Percentiles rank a stretch among this genome's conserved stretches.
Evolutionary conservation across 1,139 yeast species (phyloP).

Genomic region (Suhomyces ambrosiae): DNA sequence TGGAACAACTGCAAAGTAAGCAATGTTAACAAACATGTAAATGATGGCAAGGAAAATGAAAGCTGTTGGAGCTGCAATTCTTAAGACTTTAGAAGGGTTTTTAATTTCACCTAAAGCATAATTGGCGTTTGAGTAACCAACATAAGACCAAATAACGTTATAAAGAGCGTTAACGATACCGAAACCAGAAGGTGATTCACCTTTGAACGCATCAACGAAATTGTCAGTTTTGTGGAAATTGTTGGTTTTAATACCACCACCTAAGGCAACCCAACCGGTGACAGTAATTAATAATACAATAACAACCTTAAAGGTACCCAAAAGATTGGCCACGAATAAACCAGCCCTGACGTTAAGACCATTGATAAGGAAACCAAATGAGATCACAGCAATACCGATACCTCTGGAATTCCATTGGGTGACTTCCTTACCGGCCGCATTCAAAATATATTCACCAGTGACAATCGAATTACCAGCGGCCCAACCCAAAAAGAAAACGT

Average conservation of each 20-base stretch:
- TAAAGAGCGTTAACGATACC: conserved; percentile 78
- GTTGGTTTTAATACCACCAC: conserved; percentile 61
- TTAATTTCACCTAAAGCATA: conserved; percentile 81
- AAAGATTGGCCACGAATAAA: conserved; percentile 62
- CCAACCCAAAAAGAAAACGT: conserved; percentile 80
- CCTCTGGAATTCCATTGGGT: conserved; percentile 78
- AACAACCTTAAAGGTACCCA: conserved; percentile 72
- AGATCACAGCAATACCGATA: conserved; percentile 71
- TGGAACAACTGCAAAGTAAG: conserved; percentile 60
- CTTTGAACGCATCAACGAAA: conserved; percentile 61
- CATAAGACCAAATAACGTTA: conserved; percentile 80
- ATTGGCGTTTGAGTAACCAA: conserved; percentile 76
- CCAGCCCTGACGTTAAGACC: conserved; percentile 66
- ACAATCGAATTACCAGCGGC: conserved; percentile 73
- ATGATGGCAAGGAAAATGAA: conserved; percentile 66
- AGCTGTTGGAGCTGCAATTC: conserved; percentile 49
- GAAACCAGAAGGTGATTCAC: conserved; percentile 64
- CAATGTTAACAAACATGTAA: conserved; percentile 63
- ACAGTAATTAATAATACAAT: conserved; percentile 69
- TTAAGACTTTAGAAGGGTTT: conserved; percentile 48
- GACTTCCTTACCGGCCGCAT: conserved; percentile 70
- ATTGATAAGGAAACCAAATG: conserved; percentile 71
- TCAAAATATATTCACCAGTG: conserved; percentile 54
- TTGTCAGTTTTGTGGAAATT: conserved; percentile 56
- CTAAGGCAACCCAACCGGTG: conserved; percentile 82